Conservation (phyloP, 2,329 filamentous ascomycete genomes). For the Sphaceloma murrayae region DNA sequence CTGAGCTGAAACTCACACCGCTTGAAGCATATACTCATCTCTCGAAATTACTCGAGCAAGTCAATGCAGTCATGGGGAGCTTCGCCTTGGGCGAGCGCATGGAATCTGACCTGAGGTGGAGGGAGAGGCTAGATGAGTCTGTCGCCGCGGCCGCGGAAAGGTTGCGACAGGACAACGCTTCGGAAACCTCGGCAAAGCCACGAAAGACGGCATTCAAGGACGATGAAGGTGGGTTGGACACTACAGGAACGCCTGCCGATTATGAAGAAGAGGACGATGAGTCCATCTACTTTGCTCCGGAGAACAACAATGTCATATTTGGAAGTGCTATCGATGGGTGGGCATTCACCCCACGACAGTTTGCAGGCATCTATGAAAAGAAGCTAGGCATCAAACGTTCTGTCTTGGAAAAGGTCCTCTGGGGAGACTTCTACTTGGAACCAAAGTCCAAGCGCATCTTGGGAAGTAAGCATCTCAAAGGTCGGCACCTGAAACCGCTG, state of each 20-base stretch:
- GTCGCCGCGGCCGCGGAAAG: slow-evolving; percentile 55
- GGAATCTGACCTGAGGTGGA: slow-evolving; percentile 96
- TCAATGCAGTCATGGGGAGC: slow-evolving; percentile 93
- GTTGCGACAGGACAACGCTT: slow-evolving; percentile 4
- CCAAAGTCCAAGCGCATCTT: slow-evolving; percentile 94
- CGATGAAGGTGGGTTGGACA: slow-evolving; percentile 45
- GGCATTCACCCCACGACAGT: slow-evolving; percentile 94
- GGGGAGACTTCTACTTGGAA: slow-evolving; percentile 94
- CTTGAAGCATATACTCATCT: slow-evolving; percentile 82
- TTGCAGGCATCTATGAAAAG: slow-evolving; percentile 87
- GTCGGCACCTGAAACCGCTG: slow-evolving; percentile 83
- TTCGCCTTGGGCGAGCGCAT: slow-evolving; percentile 98
- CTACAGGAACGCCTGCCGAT: slow-evolving; percentile 42
- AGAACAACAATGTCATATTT: slow-evolving; percentile 98
- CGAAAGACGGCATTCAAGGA: slow-evolving; percentile 42
- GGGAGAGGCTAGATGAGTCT: slow-evolving; percentile 81
- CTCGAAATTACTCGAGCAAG: slow-evolving; percentile 81
- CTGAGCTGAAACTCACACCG: slow-evolving; percentile 88
- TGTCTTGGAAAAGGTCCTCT: slow-evolving; percentile 83
- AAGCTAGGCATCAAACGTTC: slow-evolving; percentile 90
- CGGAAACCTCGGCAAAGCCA: slow-evolving; percentile 27
- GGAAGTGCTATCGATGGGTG: slow-evolving; percentile 97
- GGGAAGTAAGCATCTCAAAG: slow-evolving; percentile 84
- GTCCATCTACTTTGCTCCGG: slow-evolving; percentile 93
- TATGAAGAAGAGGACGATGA: slow-evolving; percentile 93